phyloP scores from a whole-genome alignment of 1,139 yeast genomes.

The Pichia sp. region DNA sequence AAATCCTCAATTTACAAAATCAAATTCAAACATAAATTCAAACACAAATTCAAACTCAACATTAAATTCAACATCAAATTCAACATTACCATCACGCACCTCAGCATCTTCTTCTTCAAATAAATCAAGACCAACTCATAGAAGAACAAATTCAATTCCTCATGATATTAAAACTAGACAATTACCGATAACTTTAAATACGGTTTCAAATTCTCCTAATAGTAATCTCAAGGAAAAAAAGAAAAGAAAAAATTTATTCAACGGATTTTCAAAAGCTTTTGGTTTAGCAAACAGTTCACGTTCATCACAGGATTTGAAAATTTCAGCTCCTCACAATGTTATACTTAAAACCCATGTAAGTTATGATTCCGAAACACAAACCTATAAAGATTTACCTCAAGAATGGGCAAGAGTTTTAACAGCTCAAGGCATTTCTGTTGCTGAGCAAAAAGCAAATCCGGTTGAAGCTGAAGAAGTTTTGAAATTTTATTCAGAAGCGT shows the following conservation, averaged over 20 bases:
- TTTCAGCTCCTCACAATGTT: slow-evolving; percentile 85
- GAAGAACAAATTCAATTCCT: slow-evolving; percentile 9
- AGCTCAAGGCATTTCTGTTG: slow-evolving; percentile 79
- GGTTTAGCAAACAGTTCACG: slow-evolving; percentile 35
- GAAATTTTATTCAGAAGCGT: slow-evolving; percentile 70
- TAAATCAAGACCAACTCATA: neutral
- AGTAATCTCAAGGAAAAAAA: slow-evolving; percentile 13
- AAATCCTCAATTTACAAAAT: neutral
- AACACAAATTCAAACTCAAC: too few species aligned
- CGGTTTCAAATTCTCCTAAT: slow-evolving; percentile 4
- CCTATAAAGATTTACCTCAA: slow-evolving; percentile 82
- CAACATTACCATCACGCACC: neutral
- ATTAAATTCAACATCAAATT: neutral
- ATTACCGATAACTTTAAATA: slow-evolving; percentile 11
- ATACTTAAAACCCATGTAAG: slow-evolving; percentile 94
- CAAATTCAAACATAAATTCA: neutral
- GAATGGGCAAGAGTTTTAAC: slow-evolving; percentile 85
- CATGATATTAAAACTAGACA: slow-evolving; percentile 14
- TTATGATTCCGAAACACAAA: slow-evolving; percentile 73
- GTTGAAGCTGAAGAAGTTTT: slow-evolving; percentile 64
- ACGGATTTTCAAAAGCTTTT: slow-evolving; percentile 39
- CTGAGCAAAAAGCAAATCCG: slow-evolving; percentile 85
- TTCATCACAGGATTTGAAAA: slow-evolving; percentile 44
- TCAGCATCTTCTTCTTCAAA: neutral
- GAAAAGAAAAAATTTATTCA: slow-evolving; percentile 38